These are phyloP conservation scores for Chaetomium globosum DNA, from an alignment of 2,329 filamentous ascomycete genomes.

Conservation along the genomic window DNA sequence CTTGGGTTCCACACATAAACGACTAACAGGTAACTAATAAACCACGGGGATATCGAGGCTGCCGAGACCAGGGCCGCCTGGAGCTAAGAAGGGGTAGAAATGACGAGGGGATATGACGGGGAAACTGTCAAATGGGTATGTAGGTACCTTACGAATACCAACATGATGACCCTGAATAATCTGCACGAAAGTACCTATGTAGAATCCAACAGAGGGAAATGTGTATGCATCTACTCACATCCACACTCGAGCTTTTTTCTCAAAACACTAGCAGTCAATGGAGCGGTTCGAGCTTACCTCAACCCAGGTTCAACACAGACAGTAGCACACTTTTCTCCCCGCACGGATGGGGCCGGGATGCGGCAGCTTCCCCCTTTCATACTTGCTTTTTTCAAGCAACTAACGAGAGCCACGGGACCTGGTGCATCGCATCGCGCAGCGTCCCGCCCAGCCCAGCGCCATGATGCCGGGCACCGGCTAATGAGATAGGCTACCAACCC, in stretches of 20 bases:
- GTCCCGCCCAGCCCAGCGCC: not conserved
- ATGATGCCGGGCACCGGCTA: not conserved
- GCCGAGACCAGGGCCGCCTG: not conserved
- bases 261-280: no score
- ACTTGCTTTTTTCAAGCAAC: not conserved
- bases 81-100: not conserved
- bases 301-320: conserved; percentile 18
- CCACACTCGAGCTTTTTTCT: no score
- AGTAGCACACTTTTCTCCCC: conserved; percentile 23
- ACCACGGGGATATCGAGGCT: no score
- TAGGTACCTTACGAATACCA: no score
- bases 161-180: not conserved
- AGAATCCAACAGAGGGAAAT: no score
- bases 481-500: not conserved
- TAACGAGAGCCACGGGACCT: not conserved
- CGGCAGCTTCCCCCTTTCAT: no score
- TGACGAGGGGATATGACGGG: not conserved
- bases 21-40: no score
- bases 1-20: no score
- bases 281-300: conserved; percentile 25
- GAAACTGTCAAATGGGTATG: not conserved
- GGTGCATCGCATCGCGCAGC: not conserved
- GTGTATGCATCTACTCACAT: no score
- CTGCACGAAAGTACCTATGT: no score
- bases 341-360: conserved; percentile 26